Conservation (phyloP, 345 rosid genomes). For the Citrus australasica region DNA sequence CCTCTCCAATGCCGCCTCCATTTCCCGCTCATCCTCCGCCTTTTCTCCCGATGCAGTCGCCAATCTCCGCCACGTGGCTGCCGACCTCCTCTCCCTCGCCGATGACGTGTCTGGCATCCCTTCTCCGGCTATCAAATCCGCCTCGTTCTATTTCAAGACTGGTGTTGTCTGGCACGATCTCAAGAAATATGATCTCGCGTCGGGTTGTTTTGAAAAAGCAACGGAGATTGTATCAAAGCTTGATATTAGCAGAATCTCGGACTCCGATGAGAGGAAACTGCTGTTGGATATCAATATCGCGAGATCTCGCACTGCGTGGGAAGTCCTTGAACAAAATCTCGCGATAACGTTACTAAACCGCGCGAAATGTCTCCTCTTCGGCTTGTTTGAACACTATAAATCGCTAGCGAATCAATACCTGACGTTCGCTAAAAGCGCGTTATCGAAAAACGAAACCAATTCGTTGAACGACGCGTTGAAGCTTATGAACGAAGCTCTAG, state of each 20-base stretch:
- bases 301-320: constrained; percentile 90
- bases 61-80: constrained; percentile 67
- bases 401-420: constrained; percentile 67
- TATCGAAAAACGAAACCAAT: constrained; percentile 39
- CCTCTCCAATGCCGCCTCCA: constrained; percentile 56
- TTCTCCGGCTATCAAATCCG: constrained; percentile 64
- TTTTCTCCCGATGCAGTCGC: constrained; percentile 34
- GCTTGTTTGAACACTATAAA: constrained; percentile 62
- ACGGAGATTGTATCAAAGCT: constrained; percentile 67
- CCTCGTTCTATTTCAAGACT: constrained; percentile 77
- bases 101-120: constrained; percentile 63
- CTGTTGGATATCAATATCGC: constrained; percentile 75
- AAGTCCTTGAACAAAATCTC: constrained; percentile 57
- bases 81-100: constrained; percentile 81
- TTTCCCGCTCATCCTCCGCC: constrained; percentile 35
- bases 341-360: constrained; percentile 77
- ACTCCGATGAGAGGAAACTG: constrained; percentile 62
- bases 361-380: constrained; percentile 61
- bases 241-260: constrained; percentile 44
- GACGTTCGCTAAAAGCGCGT: constrained; percentile 51
- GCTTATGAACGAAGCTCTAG: constrained; percentile 82
- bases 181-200: constrained; percentile 66
- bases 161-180: constrained; percentile 69
- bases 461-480: constrained; percentile 61
- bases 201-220: constrained; percentile 82